Evolutionary conservation across 352 stramenopile species (phyloP), one percentile per base, ranked within the genome.

Genomic region (Phytophthora macrochlamydospora): DNA sequence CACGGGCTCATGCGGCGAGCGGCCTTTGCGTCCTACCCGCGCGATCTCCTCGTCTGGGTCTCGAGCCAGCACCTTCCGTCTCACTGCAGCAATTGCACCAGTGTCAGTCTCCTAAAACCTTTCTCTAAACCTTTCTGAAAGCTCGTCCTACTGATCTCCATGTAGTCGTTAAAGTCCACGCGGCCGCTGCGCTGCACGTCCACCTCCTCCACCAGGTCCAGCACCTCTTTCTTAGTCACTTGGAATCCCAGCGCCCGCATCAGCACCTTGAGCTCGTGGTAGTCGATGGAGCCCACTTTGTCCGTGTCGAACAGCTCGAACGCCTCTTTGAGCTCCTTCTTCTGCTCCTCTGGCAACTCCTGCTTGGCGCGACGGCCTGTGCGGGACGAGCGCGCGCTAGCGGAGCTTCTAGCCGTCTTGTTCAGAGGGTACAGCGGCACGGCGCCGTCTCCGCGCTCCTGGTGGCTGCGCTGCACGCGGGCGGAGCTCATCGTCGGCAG

Each of bases 271-370:
- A 98, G 85, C 69, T 98, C 94, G 70, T 98, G 91, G 67, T 97
- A 95, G 80, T 98, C 89, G 59, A 98, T 89, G 3, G 78, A 86
- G 6, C 92, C 91, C 49, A 81, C 90, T 71, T 97, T 95, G 58
- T 98, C 91, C 18, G 81, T 83, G 76, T 98, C 94, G 57, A 98
- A 98, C 42, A 98, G 83, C 51, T 97, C 92, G 54, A 98, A 98
- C 6, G 94, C 92, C 57, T 98, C 94, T 52, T 85, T 79, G 1
- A 98, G 80, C 73, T 98, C 94, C 44, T 92, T 92, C 65, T 93
- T 92, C 73, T 95, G 85, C 44, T 93, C 87, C 18, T 94, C 85
- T 18, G 74, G 79, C 11, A 93, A 72, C 73, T 95, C 85, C 55
- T 93, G 84, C 13, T 83, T 85, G 30, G 74, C 53, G 28, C 84